A percentile compares a stretch with the other conserved stretches of the same genome.
Evolutionary conservation across 495 filamentous ascomycete species (phyloP).

Genomic region (Penicillium bialowiezense): DNA sequence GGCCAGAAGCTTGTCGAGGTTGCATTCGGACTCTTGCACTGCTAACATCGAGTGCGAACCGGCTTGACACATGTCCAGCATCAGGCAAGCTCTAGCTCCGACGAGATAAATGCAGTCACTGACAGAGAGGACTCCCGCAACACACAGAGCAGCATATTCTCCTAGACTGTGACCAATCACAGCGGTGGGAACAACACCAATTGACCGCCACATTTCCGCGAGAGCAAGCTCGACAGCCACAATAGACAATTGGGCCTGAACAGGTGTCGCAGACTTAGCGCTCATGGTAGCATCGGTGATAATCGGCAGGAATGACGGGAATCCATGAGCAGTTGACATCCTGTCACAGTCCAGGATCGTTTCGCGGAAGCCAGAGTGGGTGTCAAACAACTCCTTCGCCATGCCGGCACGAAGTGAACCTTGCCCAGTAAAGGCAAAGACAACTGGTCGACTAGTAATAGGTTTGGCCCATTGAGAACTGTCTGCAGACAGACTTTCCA

Average conservation of each 20-base stretch:
- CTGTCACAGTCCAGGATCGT: conserved; percentile 23
- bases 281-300: not conserved
- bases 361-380: conserved; percentile 19
- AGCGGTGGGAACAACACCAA: conserved; percentile 66
- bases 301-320: conserved; percentile 20
- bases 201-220: conserved; percentile 66
- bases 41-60: conserved; percentile 52
- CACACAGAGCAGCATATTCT: conserved; percentile 81
- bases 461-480: not conserved
- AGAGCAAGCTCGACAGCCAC: conserved; percentile 75
- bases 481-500: not conserved
- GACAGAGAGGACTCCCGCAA: conserved; percentile 71
- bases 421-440: conserved; percentile 70
- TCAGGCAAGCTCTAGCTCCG: conserved; percentile 20
- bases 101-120: conserved; percentile 66
- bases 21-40: conserved; percentile 16
- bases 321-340: conserved; percentile 24
- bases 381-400: conserved; percentile 20
- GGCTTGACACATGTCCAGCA: conserved; percentile 13
- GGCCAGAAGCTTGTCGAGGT: no score
- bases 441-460: conserved; percentile 22
- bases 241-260: conserved; percentile 69
- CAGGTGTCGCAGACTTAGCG: conserved; percentile 48
- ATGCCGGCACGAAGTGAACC: conserved; percentile 51
- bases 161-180: conserved; percentile 82